Percentiles rank a stretch among this genome's conserved stretches.
Evolutionary conservation across 1,139 yeast species (phyloP).

Genomic region (Protomyces inouyei): DNA sequence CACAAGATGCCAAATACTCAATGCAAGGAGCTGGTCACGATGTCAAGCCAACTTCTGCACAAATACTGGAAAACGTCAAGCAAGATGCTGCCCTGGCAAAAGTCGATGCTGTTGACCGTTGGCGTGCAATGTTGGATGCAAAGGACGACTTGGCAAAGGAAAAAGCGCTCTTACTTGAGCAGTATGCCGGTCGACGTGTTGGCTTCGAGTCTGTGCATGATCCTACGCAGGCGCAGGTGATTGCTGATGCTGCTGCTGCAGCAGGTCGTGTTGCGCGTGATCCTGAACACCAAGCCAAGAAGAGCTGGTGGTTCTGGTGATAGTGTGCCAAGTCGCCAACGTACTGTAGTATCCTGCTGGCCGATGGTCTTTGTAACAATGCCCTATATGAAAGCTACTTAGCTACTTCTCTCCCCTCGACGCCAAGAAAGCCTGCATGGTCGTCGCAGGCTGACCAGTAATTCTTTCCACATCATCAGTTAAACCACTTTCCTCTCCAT

Average conservation of each 20-base stretch:
- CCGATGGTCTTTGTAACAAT: no score
- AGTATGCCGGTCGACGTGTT: slow-evolving; percentile 3
- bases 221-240: neutral
- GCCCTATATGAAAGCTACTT: no score
- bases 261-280: neutral
- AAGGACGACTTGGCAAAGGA: slow-evolving; percentile 8
- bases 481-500: no score
- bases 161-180: slow-evolving; percentile 3
- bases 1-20: neutral
- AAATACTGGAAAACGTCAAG: slow-evolving; percentile 5
- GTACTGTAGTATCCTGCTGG: no score
- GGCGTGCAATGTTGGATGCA: slow-evolving; percentile 1
- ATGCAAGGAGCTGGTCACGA: neutral
- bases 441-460: no score
- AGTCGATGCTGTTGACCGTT: neutral
- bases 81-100: slow-evolving; percentile 1
- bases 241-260: neutral
- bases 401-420: no score
- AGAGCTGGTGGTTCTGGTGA: neutral
- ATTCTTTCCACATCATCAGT: no score
- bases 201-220: slow-evolving; percentile 21
- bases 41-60: neutral
- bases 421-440: no score
- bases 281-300: neutral
- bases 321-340: no score